phyloP scores from a whole-genome alignment of 345 rosid species.

The Adansonia digitata region DNA sequence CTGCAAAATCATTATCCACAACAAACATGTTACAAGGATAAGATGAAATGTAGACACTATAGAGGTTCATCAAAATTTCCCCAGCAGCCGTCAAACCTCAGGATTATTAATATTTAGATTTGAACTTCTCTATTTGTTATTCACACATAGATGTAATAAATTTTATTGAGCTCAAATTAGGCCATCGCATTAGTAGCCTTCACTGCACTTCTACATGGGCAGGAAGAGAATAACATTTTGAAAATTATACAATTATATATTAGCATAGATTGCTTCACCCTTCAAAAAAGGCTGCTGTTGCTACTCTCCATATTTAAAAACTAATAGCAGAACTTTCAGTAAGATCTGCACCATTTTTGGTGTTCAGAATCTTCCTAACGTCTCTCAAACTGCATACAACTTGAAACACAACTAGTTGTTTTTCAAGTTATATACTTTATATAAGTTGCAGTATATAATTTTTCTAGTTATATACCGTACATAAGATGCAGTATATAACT shows the following conservation, averaged over 20 bases:
- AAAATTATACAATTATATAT: not conserved
- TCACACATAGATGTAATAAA: not conserved
- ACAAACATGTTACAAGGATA: not conserved
- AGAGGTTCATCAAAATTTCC: not conserved
- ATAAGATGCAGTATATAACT: not conserved
- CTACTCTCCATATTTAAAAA: not conserved
- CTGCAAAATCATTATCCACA: not conserved
- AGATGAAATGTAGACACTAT: not conserved
- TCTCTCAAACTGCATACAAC: not conserved
- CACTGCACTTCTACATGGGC: not conserved
- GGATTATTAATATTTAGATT: not conserved
- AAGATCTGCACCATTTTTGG: not conserved
- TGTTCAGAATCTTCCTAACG: not conserved
- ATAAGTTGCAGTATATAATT: not conserved
- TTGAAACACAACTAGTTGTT: not conserved
- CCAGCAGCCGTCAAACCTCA: not conserved
- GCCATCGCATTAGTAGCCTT: not conserved
- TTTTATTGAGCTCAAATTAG: not conserved
- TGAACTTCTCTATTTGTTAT: not conserved
- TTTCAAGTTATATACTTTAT: not conserved
- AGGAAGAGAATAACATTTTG: not conserved
- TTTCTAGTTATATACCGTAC: too few relatives aligned
- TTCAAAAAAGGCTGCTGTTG: not conserved
- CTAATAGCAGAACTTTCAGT: not conserved
- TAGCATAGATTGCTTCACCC: not conserved